These are phyloP conservation scores for Neurospora africana DNA, from an alignment of 495 filamentous ascomycete species.

Conservation along the genomic window DNA sequence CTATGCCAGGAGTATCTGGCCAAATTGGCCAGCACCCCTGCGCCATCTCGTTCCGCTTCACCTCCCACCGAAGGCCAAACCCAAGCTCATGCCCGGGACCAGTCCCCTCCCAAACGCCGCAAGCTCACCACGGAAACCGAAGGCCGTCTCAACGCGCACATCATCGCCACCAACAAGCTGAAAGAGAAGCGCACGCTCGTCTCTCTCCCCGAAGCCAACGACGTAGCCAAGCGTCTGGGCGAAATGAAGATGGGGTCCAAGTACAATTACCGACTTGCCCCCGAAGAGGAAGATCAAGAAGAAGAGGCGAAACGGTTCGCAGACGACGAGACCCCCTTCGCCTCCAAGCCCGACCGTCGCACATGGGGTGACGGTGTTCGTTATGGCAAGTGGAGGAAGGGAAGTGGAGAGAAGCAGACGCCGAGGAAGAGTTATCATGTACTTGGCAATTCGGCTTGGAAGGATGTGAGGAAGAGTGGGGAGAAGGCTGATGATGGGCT, in stretches of 20 bases:
- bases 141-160: not conserved
- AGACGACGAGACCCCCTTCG: not conserved
- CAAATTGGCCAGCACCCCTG: not conserved
- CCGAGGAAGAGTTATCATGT: not conserved
- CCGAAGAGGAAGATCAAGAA: not conserved
- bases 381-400: not conserved
- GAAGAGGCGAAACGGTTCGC: not conserved
- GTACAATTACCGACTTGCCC: conserved; percentile 8
- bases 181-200: conserved; percentile 49
- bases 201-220: conserved; percentile 59
- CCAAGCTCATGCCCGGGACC: not conserved
- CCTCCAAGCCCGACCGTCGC: not conserved
- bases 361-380: not conserved
- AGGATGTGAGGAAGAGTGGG: not conserved
- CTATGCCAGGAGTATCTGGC: not conserved
- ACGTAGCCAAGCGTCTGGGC: conserved; percentile 56
- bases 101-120: not conserved
- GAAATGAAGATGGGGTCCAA: conserved; percentile 16
- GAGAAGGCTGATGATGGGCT: not conserved
- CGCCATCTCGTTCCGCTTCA: not conserved
- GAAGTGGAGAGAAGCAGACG: not conserved
- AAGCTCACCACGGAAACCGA: not conserved
- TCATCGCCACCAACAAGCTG: not conserved
- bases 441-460: not conserved
- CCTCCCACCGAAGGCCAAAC: not conserved